A percentile compares a stretch with the other conserved stretches of the same genome.
These are phyloP conservation scores for Eucalyptus albens DNA, from an alignment of 345 rosid species.

Conservation along the genomic window DNA sequence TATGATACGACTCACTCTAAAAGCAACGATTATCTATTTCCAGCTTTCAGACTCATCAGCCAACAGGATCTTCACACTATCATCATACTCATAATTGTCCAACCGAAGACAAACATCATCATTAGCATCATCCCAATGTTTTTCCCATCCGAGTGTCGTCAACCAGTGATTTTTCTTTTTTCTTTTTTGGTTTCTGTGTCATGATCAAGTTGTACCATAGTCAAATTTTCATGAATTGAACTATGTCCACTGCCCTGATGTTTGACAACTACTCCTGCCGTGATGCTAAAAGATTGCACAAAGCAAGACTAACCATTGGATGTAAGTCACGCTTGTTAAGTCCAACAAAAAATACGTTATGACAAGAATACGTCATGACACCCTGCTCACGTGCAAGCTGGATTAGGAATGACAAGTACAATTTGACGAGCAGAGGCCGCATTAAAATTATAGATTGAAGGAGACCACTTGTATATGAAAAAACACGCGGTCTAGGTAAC, in stretches of 20 bases:
- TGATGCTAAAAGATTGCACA: background rate
- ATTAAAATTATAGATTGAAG: background rate
- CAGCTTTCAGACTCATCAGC: background rate
- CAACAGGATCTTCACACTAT: background rate
- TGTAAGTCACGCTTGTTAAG: background rate
- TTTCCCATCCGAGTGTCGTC: background rate
- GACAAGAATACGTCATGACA: background rate
- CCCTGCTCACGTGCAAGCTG: background rate
- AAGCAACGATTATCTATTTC: background rate
- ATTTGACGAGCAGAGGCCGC: background rate
- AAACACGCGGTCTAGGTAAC: background rate
- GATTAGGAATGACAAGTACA: background rate
- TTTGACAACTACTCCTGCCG: background rate
- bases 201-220: background rate
- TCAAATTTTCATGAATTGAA: background rate
- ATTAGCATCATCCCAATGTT: background rate
- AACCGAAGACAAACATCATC: background rate
- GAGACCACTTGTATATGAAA: background rate
- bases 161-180: background rate
- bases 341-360: background rate
- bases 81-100: background rate
- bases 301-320: background rate
- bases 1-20: background rate
- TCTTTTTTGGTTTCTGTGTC: background rate
- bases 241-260: background rate